Evolutionary conservation across 768 basidiomycete species (phyloP).

Genomic region (Cubamyces lactineus): DNA sequence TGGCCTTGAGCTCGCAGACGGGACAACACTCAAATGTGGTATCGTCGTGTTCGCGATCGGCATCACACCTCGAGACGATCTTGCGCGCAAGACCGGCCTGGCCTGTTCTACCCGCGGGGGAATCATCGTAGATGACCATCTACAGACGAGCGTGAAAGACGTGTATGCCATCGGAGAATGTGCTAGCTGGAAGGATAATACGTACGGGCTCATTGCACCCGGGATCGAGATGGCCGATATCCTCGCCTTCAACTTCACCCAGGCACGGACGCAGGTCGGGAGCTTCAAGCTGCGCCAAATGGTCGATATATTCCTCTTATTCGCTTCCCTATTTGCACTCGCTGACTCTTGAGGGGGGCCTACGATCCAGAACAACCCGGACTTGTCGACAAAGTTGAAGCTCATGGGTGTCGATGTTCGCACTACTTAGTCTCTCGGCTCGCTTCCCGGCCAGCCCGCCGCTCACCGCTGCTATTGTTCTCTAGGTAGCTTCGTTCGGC

Average conservation of each 20-base stretch:
- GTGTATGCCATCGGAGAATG: conserved; percentile 81
- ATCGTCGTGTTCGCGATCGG: conserved; percentile 72
- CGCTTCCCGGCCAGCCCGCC: background rate
- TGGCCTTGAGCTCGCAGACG: conserved; percentile 55
- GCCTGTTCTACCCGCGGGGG: conserved; percentile 53
- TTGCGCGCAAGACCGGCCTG: conserved; percentile 59
- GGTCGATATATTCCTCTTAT: conserved; percentile 30
- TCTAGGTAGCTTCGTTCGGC: conserved; percentile 66
- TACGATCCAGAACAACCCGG: conserved; percentile 56
- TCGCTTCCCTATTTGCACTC: background rate
- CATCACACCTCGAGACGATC: conserved; percentile 70
- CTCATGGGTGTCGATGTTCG: conserved; percentile 60
- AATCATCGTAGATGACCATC: conserved; percentile 56
- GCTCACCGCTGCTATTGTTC: background rate
- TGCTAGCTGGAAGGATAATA: conserved; percentile 65
- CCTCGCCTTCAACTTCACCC: conserved; percentile 71
- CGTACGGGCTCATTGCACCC: conserved; percentile 78
- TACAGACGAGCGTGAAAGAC: conserved; percentile 58
- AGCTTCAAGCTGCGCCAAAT: conserved; percentile 48
- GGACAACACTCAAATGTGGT: conserved; percentile 48
- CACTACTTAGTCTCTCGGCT: background rate
- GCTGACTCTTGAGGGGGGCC: conserved; percentile 29
- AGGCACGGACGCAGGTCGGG: conserved; percentile 47
- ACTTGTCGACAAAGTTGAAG: conserved; percentile 73
- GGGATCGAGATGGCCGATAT: conserved; percentile 79